Evolutionary conservation across 1,284 basidiomycete species (phyloP), one percentile per base, ranked within the genome.

Genomic region (Cryptococcus neoformans): DNA sequence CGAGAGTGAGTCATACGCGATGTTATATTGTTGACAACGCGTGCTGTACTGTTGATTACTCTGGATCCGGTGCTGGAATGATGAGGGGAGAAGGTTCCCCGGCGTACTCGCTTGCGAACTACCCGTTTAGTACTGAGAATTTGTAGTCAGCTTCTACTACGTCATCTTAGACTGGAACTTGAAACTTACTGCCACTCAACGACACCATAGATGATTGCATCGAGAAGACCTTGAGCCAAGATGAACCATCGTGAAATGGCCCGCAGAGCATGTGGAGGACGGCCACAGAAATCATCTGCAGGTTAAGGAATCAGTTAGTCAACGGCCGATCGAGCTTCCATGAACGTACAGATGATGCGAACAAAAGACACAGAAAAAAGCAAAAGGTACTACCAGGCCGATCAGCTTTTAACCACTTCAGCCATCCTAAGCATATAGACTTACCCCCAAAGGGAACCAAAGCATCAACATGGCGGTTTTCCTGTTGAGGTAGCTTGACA

Each of bases 161-260:
- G 3, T 14, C 5, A 16, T 5, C 7, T 16, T 5, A 14, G 39
- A 11, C 37, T 6, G 44, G 10, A 17, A 34, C 4, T 21, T 9
- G 17, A 34, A 6, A 71, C 70, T 66, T 54, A 72, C 70, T 76
- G 74, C 69, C 72, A 77, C 65, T 79, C 78, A 52, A 79, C 72
- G 7, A 75, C 49, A 39, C 78, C 78, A 49, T 78, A 79, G 57
- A 79, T 79, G 51, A 78, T 11, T 3, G 72, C 75, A 54, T 79
- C 73, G 3, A 77, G 62, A 11, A 77, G 57, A 16, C 76, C 77
- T 55, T 79, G 78, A 3, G 74, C 63, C 46, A 79, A 74, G 49
- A 79, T 67, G 56, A 78, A 70, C 78, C 78, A 79, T 49, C 77
- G 62, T 6, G 75, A 75, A 14, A 79, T 54, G 6, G 77, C 78